phyloP scores from a whole-genome alignment of 352 stramenopile species.

The Paralagenidium karlingii region DNA sequence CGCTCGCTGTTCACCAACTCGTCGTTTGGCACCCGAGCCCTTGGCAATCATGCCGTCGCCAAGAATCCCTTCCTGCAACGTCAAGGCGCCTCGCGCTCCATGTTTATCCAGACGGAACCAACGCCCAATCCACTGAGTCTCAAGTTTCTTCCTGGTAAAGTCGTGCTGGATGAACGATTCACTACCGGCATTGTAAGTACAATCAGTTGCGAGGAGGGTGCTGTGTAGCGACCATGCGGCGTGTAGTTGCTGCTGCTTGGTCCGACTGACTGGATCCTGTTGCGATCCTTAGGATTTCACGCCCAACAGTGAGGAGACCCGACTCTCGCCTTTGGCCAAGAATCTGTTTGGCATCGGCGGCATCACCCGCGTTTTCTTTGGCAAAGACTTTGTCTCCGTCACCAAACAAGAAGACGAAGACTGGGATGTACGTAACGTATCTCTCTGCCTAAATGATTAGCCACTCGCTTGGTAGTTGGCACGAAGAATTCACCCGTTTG shows the following conservation, averaged over 20 bases:
- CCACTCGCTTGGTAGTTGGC: no score
- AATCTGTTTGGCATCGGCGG: constrained; percentile 95
- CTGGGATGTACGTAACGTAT: constrained; percentile 83
- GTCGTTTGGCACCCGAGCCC: no score
- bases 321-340: constrained; percentile 90
- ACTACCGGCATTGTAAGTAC: constrained; percentile 51
- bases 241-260: neutral
- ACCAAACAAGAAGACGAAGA: constrained; percentile 92
- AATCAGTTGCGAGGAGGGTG: neutral
- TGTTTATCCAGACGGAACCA: constrained; percentile 98
- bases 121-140: constrained; percentile 97
- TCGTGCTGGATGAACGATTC: constrained; percentile 85
- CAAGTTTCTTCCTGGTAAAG: constrained; percentile 94
- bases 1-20: no score
- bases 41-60: no score
- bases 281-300: constrained; percentile 58
- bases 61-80: no score
- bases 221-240: neutral
- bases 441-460: neutral
- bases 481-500: neutral
- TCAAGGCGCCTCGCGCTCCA: constrained; percentile 63
- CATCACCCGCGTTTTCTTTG: constrained; percentile 95
- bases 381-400: constrained; percentile 96
- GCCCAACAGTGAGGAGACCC: constrained; percentile 69
- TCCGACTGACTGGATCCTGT: neutral